These are phyloP conservation scores for Kluyveromyces starmeri DNA, from an alignment of 805 yeast species.

Conservation along the genomic window DNA sequence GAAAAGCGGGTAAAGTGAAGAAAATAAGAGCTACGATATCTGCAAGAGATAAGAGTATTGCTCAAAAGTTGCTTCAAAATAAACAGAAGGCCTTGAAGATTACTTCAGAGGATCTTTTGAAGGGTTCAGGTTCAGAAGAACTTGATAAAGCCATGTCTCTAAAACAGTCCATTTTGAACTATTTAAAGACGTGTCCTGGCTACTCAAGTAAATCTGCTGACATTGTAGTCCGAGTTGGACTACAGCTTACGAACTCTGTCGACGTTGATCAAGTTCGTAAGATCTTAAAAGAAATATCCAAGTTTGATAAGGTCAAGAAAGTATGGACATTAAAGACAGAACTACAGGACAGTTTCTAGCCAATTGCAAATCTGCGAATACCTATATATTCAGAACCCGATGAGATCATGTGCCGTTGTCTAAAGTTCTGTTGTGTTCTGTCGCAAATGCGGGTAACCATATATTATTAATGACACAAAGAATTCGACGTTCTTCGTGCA, in stretches of 20 bases:
- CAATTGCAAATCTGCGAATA: too few species aligned
- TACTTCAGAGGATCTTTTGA: constrained; percentile 5
- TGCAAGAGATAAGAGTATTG: constrained; percentile 16
- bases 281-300: constrained; percentile 56
- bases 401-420: too few species aligned
- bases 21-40: constrained; percentile 17
- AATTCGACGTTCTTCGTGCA: too few species aligned
- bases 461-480: constrained; percentile 1
- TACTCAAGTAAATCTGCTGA: constrained; percentile 41
- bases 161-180: constrained; percentile 28
- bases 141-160: neutral
- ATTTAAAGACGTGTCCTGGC: constrained; percentile 30
- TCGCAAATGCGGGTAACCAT: constrained; percentile 5
- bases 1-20: constrained; percentile 60
- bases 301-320: constrained; percentile 48
- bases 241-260: constrained; percentile 38
- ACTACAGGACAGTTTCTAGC: too few species aligned
- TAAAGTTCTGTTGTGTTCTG: too few species aligned
- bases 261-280: constrained; percentile 58
- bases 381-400: too few species aligned
- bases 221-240: constrained; percentile 33
- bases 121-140: neutral
- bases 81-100: constrained; percentile 7
- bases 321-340: constrained; percentile 56
- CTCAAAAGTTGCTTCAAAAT: constrained; percentile 1